Conservation (phyloP, 176 grass and related monocot species). For the Phragmites australis region DNA sequence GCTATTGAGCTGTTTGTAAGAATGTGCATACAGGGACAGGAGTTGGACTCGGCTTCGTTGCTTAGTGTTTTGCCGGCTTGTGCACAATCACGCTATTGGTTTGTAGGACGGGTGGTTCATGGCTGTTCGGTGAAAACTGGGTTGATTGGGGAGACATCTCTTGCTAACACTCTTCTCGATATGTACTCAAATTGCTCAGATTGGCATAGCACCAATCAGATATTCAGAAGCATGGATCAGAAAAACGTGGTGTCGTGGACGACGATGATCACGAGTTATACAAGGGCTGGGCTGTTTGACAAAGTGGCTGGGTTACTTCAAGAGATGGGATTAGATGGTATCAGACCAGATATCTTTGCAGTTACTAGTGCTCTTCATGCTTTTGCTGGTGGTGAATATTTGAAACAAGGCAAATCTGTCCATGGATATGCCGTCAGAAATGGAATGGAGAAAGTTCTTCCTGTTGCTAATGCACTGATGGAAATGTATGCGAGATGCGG, state of each 20-base stretch:
- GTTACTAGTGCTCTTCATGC: slow-evolving; percentile 74
- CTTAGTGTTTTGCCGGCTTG: slow-evolving; percentile 72
- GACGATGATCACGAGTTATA: slow-evolving; percentile 71
- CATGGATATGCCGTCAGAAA: slow-evolving; percentile 67
- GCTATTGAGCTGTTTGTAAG: slow-evolving; percentile 51
- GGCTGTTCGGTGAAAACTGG: slow-evolving; percentile 67
- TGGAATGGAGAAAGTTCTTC: slow-evolving; percentile 54
- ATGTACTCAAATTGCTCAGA: slow-evolving; percentile 88
- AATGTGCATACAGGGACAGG: slow-evolving; percentile 60
- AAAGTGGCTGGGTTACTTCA: slow-evolving; percentile 58
- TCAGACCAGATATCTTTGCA: slow-evolving; percentile 55
- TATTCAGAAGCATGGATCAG: slow-evolving; percentile 66
- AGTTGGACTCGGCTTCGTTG: slow-evolving; percentile 61
- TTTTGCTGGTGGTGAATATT: slow-evolving; percentile 64
- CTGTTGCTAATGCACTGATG: slow-evolving; percentile 70
- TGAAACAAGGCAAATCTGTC: slow-evolving; percentile 56
- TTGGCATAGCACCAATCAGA: slow-evolving; percentile 58
- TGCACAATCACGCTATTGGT: slow-evolving; percentile 41
- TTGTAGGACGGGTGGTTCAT: slow-evolving; percentile 62
- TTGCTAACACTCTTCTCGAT: slow-evolving; percentile 70
- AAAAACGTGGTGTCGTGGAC: slow-evolving; percentile 81
- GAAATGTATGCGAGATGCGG: slow-evolving; percentile 81
- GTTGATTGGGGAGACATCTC: slow-evolving; percentile 42
- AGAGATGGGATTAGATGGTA: slow-evolving; percentile 63
- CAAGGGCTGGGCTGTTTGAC: slow-evolving; percentile 53